These are phyloP conservation scores for Sarocladium kiliense DNA, from an alignment of 2,329 filamentous ascomycete genomes.

Conservation along the genomic window DNA sequence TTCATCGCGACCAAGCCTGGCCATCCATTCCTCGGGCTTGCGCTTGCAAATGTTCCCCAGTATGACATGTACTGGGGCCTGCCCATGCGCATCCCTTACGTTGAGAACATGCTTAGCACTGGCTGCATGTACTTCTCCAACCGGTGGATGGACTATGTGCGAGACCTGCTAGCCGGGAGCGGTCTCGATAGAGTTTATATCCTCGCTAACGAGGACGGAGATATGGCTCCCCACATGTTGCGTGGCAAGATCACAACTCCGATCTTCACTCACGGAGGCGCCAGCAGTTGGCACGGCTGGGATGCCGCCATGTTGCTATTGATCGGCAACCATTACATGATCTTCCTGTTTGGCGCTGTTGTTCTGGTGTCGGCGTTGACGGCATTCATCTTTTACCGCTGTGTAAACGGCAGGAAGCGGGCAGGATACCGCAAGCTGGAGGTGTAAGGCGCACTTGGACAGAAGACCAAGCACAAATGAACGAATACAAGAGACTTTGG, in stretches of 20 bases:
- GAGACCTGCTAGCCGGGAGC: constrained; percentile 10
- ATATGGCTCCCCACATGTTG: constrained; percentile 19
- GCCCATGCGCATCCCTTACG: constrained; percentile 20
- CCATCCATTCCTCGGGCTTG: constrained; percentile 15
- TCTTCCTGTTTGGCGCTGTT: constrained; percentile 11
- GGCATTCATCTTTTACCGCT: constrained; percentile 8
- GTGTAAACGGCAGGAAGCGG: not conserved
- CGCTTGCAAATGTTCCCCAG: constrained; percentile 15
- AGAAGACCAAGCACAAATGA: not conserved
- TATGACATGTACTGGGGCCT: constrained; percentile 19
- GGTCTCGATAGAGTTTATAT: constrained; percentile 2
- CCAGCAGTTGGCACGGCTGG: constrained; percentile 22
- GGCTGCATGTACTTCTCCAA: constrained; percentile 22
- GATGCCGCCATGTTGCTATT: constrained; percentile 16
- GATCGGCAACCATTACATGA: constrained; percentile 17
- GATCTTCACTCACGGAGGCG: constrained; percentile 18
- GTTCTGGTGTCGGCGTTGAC: constrained; percentile 2
- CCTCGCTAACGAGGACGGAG: constrained; percentile 13
- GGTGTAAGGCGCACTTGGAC: not conserved
- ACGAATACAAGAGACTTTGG: not conserved
- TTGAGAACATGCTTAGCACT: constrained; percentile 22
- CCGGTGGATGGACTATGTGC: constrained; percentile 19
- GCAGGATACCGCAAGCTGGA: constrained; percentile 7
- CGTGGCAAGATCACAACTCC: constrained; percentile 18
- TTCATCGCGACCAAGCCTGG: constrained; percentile 16